Evolutionary conservation across 2,329 filamentous ascomycete genomes (phyloP).

Genomic region (Botryotinia calthae): DNA sequence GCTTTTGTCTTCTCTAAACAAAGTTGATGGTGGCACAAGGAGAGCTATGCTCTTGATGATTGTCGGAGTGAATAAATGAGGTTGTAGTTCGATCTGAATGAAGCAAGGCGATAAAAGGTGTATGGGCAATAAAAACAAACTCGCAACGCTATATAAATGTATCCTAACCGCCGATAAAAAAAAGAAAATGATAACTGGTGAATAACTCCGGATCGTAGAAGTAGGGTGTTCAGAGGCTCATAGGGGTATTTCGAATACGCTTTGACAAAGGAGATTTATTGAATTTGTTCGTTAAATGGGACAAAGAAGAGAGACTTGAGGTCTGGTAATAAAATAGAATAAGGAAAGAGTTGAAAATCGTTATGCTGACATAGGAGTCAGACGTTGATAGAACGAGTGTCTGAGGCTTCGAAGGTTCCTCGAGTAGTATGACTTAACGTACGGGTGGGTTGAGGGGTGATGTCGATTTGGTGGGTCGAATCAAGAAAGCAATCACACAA

Average conservation of each 20-base stretch:
- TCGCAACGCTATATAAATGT: slow-evolving; percentile 41
- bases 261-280: slow-evolving; percentile 50
- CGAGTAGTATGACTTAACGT: slow-evolving; percentile 19
- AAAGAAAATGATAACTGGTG: slow-evolving; percentile 33
- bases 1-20: slow-evolving; percentile 41
- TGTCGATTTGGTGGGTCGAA: slow-evolving; percentile 31
- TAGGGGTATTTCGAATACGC: slow-evolving; percentile 44
- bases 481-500: slow-evolving; percentile 25
- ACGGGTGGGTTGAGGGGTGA: slow-evolving; percentile 17
- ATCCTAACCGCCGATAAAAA: slow-evolving; percentile 35
- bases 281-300: slow-evolving; percentile 42
- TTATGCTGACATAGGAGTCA: slow-evolving; percentile 41
- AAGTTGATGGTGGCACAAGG: slow-evolving; percentile 34
- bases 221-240: slow-evolving; percentile 42
- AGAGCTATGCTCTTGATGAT: slow-evolving; percentile 34
- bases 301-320: slow-evolving; percentile 33
- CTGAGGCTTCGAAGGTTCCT: slow-evolving; percentile 32
- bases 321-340: slow-evolving; percentile 38
- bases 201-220: slow-evolving; percentile 40
- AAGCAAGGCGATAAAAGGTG: slow-evolving; percentile 23
- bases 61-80: slow-evolving; percentile 26
- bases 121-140: slow-evolving; percentile 35
- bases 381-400: slow-evolving; percentile 33
- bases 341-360: slow-evolving; percentile 38
- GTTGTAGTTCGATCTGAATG: slow-evolving; percentile 26